Conservation (phyloP, 2,329 filamentous ascomycete genomes). For the Nemania diffusa region DNA sequence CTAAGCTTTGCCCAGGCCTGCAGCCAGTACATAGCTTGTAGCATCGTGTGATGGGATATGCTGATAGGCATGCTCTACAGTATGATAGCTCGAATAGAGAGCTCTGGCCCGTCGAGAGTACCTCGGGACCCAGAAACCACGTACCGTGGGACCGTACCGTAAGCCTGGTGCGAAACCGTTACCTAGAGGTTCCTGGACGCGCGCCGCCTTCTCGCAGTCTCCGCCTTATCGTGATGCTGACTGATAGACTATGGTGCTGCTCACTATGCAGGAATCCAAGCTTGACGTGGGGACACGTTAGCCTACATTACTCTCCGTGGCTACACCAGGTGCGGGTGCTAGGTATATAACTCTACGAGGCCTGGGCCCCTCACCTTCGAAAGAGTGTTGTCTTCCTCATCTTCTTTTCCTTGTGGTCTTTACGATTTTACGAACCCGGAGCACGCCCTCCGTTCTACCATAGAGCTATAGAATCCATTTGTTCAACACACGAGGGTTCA, state of each 20-base stretch:
- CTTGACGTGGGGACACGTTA: conserved; percentile 34
- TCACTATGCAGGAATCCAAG: conserved; percentile 32
- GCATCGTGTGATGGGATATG: conserved; percentile 24
- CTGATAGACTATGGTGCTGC: conserved; percentile 20
- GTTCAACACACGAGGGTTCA: conserved; percentile 40
- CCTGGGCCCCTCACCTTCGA: conserved; percentile 9
- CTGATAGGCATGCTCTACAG: conserved; percentile 20
- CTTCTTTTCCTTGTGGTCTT: conserved; percentile 40
- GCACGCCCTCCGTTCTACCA: conserved; percentile 25
- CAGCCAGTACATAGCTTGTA: conserved; percentile 12
- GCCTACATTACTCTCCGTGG: neutral
- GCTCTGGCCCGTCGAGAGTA: conserved; percentile 23
- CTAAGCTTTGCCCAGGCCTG: conserved; percentile 26
- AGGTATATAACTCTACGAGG: conserved; percentile 35
- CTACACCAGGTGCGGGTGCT: conserved; percentile 9
- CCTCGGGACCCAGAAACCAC: conserved; percentile 22
- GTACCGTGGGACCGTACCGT: conserved; percentile 24
- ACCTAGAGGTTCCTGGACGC: conserved; percentile 13
- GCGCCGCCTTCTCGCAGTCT: conserved; percentile 30
- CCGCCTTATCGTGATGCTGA: conserved; percentile 30
- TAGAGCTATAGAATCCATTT: conserved; percentile 37
- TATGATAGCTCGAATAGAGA: conserved; percentile 28
- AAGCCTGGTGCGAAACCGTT: conserved; percentile 28
- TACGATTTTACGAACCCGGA: conserved; percentile 37
- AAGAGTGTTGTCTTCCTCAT: conserved; percentile 27